Evolutionary conservation across 2,329 filamentous ascomycete species (phyloP).

Genomic region (Fusarium camptoceras): DNA sequence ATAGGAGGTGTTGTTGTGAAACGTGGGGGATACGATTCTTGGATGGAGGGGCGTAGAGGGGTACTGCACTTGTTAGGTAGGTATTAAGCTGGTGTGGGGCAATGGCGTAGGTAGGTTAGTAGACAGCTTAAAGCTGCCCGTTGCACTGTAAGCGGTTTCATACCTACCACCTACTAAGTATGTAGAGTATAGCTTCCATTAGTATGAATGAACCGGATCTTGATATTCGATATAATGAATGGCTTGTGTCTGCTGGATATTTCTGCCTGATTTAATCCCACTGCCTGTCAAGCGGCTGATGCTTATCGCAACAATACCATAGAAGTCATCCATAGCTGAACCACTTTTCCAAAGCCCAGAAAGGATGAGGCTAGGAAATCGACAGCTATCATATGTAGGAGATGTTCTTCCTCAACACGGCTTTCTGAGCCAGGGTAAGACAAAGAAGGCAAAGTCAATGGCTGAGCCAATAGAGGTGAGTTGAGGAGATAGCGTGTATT

Average conservation of each 20-base stretch:
- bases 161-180: too few relatives aligned
- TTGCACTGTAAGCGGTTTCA: conserved; percentile 11
- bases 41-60: conserved; percentile 26
- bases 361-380: neutral
- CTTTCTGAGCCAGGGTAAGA: neutral
- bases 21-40: conserved; percentile 25
- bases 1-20: conserved; percentile 27
- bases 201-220: neutral
- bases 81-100: conserved; percentile 35
- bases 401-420: neutral
- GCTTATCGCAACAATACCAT: neutral
- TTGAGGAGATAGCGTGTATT: neutral
- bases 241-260: neutral
- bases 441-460: neutral
- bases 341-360: neutral
- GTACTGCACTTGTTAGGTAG: conserved; percentile 1
- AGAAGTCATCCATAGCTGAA: neutral
- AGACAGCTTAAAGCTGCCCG: neutral
- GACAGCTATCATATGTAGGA: neutral
- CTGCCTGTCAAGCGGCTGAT: neutral
- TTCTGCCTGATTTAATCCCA: neutral
- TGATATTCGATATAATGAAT: neutral
- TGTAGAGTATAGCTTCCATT: neutral
- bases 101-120: neutral
- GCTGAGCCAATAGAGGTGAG: neutral